Evolutionary conservation across 371 early-diverging fungal species (phyloP), one percentile per base, ranked within the genome.

Genomic region (Saksenaea oblongispora): DNA sequence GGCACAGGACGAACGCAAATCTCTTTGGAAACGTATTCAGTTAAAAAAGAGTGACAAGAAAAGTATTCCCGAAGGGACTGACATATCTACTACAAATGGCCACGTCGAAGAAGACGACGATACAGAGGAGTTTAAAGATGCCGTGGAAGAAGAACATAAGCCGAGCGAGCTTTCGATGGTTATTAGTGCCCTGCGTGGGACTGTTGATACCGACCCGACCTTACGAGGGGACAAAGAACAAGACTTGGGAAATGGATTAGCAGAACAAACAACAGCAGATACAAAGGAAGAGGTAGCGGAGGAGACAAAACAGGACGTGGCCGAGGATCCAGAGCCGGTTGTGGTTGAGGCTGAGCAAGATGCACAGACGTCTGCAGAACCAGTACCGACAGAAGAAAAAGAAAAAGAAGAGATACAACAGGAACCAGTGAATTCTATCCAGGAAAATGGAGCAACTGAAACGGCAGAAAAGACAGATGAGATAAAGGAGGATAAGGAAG

Each of bases 91-190:
- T 10, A 9, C 51, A 10, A 22, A 47, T 22, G 51, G 22, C n/a
- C 26, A 47, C 22, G 51, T 11, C 22, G 51, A n/a, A 22, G 51
- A 47, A 22, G 51, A 47, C 8, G 51, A 47, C 3, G 51, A 47
- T 9, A 22, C 24, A 22, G 51, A 47, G 9, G 51, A 47, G 51
- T 47, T 47, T 22, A 47, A 58, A 26, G 37, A 58, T 18, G 47
- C 53, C 17, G 42, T 18, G 7, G 51, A 64, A 54, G 47, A 64
- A 34, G 58, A 64, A 34, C 28, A 59, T 27, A 34, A 54, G 39
- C 58, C 58, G 37, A 64, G 54, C 17, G 64, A 64, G 26, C 22
- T 64, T n/a, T 64, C 64, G 1, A 53, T 64, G 64, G 64, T 64
- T 11, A 35, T 64, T n/a, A 54, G 34, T 39, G 64, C 64, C n/a